A percentile compares a stretch with the other conserved stretches of the same genome.
Evolutionary conservation across 2,329 filamentous ascomycete species (phyloP).

Genomic region (Rhynchosporium secalis): DNA sequence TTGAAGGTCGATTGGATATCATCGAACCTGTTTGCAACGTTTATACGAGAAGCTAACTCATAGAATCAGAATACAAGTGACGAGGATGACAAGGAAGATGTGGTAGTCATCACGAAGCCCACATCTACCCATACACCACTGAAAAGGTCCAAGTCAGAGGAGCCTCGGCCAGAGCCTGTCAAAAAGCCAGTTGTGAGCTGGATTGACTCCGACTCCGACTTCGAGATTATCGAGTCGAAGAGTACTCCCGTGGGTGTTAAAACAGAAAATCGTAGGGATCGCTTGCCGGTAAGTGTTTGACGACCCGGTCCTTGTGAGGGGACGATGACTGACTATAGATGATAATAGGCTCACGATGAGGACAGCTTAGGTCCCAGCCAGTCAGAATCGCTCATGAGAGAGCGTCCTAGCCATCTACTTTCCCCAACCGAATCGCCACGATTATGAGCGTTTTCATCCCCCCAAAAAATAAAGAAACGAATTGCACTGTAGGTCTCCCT

Average conservation of each 20-base stretch:
- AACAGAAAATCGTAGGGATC: not conserved
- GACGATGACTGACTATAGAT: not conserved
- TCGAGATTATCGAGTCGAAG: not conserved
- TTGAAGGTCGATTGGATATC: not conserved
- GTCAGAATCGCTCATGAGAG: no score
- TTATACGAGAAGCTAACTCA: not conserved
- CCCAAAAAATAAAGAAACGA: no score
- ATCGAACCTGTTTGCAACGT: not conserved
- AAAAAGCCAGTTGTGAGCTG: not conserved
- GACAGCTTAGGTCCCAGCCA: not conserved
- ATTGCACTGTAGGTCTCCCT: not conserved
- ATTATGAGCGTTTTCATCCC: no score
- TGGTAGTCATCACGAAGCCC: not conserved
- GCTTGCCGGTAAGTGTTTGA: not conserved
- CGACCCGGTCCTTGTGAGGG: not conserved
- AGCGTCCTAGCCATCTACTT: no score
- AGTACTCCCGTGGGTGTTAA: not conserved
- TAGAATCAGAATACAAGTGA: not conserved
- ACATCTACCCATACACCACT: no score
- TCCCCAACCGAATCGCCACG: no score
- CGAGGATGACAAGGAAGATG: not conserved
- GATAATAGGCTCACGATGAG: not conserved
- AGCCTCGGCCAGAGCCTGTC: not conserved
- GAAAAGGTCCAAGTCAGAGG: not conserved
- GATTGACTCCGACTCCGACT: not conserved